These are phyloP conservation scores for Sequoia sempervirens DNA, from an alignment of 75 land plant genomes.

Conservation along the genomic window DNA sequence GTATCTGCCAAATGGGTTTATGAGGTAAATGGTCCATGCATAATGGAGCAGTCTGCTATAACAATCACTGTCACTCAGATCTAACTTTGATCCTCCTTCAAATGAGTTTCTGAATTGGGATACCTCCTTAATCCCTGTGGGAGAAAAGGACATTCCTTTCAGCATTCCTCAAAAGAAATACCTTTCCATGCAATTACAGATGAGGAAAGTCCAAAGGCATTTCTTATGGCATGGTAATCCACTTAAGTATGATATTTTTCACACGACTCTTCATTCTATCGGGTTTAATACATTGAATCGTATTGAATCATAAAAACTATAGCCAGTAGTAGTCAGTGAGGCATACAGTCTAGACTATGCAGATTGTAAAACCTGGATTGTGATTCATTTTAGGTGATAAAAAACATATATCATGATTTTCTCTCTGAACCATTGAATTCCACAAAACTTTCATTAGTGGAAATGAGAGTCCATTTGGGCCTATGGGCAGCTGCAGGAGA, in stretches of 20 bases:
- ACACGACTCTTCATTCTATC: slow-evolving; percentile 63
- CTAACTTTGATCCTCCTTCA: slow-evolving; percentile 41
- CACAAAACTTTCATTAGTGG: no score
- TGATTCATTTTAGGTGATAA: neutral
- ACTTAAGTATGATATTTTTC: slow-evolving; percentile 52
- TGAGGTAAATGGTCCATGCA: slow-evolving; percentile 59
- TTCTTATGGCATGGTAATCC: slow-evolving; percentile 58
- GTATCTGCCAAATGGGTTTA: slow-evolving; percentile 46
- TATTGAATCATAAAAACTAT: slow-evolving; percentile 7
- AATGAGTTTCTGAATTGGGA: slow-evolving; percentile 65
- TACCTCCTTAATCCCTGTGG: slow-evolving; percentile 53
- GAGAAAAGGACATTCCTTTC: slow-evolving; percentile 67
- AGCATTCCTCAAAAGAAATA: slow-evolving; percentile 46
- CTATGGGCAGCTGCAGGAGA: no score
- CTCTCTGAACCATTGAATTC: neutral
- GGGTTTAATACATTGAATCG: slow-evolving; percentile 53
- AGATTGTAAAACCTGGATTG: neutral
- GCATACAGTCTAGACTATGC: neutral
- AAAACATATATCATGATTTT: neutral
- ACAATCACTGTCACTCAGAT: slow-evolving; percentile 45
- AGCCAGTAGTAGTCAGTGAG: no score
- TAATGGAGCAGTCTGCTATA: slow-evolving; percentile 45
- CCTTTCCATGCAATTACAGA: slow-evolving; percentile 42
- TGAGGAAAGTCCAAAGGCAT: slow-evolving; percentile 61
- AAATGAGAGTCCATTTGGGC: no score